These are phyloP conservation scores for Fusarium chlamydosporum DNA, from an alignment of 2,329 filamentous ascomycete genomes.

Conservation along the genomic window DNA sequence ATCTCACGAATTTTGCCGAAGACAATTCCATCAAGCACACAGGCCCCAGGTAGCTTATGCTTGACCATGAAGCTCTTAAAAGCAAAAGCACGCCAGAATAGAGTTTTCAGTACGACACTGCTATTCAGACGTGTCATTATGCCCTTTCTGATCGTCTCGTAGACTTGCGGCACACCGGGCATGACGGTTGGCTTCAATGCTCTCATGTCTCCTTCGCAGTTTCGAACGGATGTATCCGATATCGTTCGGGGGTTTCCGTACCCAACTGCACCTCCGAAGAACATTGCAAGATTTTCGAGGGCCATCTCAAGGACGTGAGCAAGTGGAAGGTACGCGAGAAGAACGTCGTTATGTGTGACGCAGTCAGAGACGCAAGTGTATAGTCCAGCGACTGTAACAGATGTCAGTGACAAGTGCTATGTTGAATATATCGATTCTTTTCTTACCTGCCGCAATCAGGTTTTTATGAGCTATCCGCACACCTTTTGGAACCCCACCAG, in stretches of 20 bases:
- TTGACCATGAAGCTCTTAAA: conserved; percentile 71
- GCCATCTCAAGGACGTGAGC: conserved; percentile 97
- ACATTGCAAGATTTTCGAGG: conserved; percentile 90
- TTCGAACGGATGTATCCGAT: conserved; percentile 85
- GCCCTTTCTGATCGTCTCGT: conserved; percentile 97
- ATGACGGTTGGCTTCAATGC: conserved; percentile 90
- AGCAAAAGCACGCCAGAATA: conserved; percentile 80
- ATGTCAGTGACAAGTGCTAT: neutral
- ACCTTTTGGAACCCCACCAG: conserved; percentile 89
- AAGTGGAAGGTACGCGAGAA: conserved; percentile 92
- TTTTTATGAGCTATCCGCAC: conserved; percentile 85
- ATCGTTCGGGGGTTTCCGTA: conserved; percentile 92
- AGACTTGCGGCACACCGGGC: conserved; percentile 94
- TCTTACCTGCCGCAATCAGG: conserved; percentile 75
- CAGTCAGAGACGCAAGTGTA: conserved; percentile 81
- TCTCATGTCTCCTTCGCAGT: conserved; percentile 93
- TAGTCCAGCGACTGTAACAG: conserved; percentile 76
- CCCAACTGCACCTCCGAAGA: conserved; percentile 89
- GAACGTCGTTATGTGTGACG: conserved; percentile 80
- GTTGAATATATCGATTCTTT: neutral
- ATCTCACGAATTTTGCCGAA: conserved; percentile 92
- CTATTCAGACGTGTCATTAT: conserved; percentile 83
- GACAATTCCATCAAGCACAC: conserved; percentile 82
- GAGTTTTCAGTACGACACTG: conserved; percentile 74
- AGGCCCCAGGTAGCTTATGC: conserved; percentile 74